These are phyloP conservation scores for Globisporangium uncinulatum DNA, from an alignment of 352 stramenopile genomes.

Conservation along the genomic window DNA sequence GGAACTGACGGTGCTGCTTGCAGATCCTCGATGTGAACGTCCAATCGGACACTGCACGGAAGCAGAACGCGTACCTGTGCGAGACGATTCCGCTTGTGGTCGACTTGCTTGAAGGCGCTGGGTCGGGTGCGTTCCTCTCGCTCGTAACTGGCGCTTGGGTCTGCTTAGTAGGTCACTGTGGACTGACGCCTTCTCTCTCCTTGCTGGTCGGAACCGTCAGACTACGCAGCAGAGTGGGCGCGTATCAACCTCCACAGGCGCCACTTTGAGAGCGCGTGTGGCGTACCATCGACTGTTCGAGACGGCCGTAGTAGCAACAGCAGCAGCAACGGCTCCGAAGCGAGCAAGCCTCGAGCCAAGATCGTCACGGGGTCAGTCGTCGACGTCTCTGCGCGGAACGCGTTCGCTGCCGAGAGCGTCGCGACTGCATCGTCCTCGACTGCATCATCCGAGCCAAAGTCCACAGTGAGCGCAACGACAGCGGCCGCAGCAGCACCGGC, in stretches of 20 bases:
- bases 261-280: conserved; percentile 75
- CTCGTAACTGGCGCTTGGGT: not conserved
- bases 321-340: not conserved
- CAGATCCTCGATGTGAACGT: conserved; percentile 72
- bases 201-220: conserved; percentile 12
- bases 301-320: conserved; percentile 18
- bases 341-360: conserved; percentile 12
- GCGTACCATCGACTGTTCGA: conserved; percentile 44
- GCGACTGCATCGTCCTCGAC: conserved; percentile 1
- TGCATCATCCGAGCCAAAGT: conserved; percentile 4
- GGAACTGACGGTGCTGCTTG: conserved; percentile 2
- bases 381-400: conserved; percentile 14
- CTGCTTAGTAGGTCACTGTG: not conserved
- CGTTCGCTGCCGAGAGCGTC: conserved; percentile 11
- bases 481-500: too few species aligned
- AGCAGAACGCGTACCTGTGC: conserved; percentile 63
- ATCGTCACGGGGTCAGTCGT: conserved; percentile 4
- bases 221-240: conserved; percentile 67
- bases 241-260: conserved; percentile 71
- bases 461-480: conserved; percentile 3
- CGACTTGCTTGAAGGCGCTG: conserved; percentile 56
- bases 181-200: not conserved
- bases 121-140: conserved; percentile 29
- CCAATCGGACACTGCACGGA: conserved; percentile 52
- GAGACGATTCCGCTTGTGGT: conserved; percentile 55